These are phyloP conservation scores for Medicago arabica DNA, from an alignment of 306 rosid species.

Conservation along the genomic window DNA sequence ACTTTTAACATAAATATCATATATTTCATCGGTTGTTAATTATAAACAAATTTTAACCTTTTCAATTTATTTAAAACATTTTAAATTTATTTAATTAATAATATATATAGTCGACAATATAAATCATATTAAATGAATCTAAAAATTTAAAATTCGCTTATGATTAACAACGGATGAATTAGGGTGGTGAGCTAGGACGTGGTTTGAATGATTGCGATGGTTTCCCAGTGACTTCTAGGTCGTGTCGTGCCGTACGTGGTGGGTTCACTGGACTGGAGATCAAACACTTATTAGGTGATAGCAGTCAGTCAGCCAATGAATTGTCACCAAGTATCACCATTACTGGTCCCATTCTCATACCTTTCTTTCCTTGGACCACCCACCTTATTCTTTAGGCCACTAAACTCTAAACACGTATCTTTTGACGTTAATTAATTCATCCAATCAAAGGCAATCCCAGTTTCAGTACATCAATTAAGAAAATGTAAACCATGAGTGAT, in stretches of 20 bases:
- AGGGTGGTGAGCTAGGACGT: no score
- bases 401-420: neutral
- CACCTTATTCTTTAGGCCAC: neutral
- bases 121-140: no score
- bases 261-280: neutral
- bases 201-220: neutral
- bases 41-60: no score
- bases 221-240: neutral
- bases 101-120: no score
- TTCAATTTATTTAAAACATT: no score
- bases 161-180: no score
- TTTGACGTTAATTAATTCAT: neutral
- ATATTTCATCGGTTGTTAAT: no score
- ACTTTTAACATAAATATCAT: no score
- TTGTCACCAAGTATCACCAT: constrained; percentile 14
- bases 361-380: neutral
- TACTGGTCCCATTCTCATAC: neutral
- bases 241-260: neutral
- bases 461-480: neutral
- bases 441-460: neutral
- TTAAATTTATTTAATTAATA: no score
- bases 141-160: no score
- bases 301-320: constrained; percentile 27
- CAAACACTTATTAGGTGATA: neutral
- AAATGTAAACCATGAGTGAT: constrained; percentile 1